Percentiles rank a stretch among this genome's conserved stretches.
phyloP scores from a whole-genome alignment of 805 yeast genomes.

The Yamadazyma phyllophila region DNA sequence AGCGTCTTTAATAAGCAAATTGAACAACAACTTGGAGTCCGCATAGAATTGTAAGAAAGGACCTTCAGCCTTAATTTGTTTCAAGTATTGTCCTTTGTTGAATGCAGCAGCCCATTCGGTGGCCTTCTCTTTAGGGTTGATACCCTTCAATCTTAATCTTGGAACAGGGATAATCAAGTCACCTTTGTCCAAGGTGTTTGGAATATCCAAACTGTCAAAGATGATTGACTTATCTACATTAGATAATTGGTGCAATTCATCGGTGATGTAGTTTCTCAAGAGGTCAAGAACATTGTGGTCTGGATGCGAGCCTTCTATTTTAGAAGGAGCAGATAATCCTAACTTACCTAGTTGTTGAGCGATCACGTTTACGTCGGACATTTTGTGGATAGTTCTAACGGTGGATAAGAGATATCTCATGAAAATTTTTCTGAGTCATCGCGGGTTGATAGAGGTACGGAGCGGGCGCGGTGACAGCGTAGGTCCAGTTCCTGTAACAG shows the following conservation, averaged over 20 bases:
- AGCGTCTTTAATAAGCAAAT: slow-evolving; percentile 67
- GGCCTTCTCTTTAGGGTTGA: slow-evolving; percentile 74
- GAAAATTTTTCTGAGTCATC: slow-evolving; percentile 8
- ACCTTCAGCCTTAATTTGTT: slow-evolving; percentile 77
- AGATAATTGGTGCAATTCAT: slow-evolving; percentile 69
- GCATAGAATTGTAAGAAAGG: slow-evolving; percentile 90
- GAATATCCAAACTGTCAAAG: slow-evolving; percentile 85
- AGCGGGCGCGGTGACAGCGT: background rate
- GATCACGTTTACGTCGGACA: slow-evolving; percentile 25
- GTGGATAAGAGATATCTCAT: slow-evolving; percentile 14
- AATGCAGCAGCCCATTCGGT: slow-evolving; percentile 74
- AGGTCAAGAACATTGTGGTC: slow-evolving; percentile 79
- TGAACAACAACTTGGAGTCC: slow-evolving; percentile 61
- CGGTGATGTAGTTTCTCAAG: slow-evolving; percentile 84
- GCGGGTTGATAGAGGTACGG: slow-evolving; percentile 1
- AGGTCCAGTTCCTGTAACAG: too few relatives aligned
- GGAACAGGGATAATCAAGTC: slow-evolving; percentile 92
- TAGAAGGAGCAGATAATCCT: slow-evolving; percentile 44
- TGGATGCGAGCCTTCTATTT: slow-evolving; percentile 63
- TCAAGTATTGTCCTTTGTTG: slow-evolving; percentile 67
- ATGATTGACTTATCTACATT: slow-evolving; percentile 69
- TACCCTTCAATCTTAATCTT: slow-evolving; percentile 73
- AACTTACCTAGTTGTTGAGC: slow-evolving; percentile 32
- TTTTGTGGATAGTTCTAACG: slow-evolving; percentile 11
- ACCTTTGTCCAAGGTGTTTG: slow-evolving; percentile 83